Conservation (phyloP, 805 yeast genomes). For the Tetrapisispora namnaoensis region DNA sequence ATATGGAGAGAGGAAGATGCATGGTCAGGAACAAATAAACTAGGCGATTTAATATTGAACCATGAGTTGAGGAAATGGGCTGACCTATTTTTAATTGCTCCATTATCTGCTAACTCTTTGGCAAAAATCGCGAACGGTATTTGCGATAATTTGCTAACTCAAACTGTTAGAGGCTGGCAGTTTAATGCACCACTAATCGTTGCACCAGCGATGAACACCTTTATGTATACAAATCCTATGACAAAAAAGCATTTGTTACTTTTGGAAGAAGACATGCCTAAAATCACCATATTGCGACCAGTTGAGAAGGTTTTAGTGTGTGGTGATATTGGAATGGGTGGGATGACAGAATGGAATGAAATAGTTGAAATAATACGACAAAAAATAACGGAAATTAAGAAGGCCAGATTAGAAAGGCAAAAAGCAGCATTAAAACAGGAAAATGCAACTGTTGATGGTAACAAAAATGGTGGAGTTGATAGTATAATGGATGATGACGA, state of each 20-base stretch:
- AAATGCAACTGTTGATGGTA: conserved; percentile 33
- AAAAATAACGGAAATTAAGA: conserved; percentile 26
- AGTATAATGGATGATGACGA: conserved; percentile 33
- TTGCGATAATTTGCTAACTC: conserved; percentile 66
- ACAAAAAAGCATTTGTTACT: conserved; percentile 61
- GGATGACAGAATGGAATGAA: conserved; percentile 83
- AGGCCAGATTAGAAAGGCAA: conserved; percentile 28
- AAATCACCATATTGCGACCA: conserved; percentile 64
- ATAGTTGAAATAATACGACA: conserved; percentile 51
- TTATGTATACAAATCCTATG: conserved; percentile 69
- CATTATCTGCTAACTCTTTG: conserved; percentile 69
- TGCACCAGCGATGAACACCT: conserved; percentile 85
- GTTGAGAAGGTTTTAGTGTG: conserved; percentile 71
- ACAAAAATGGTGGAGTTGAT: conserved; percentile 32
- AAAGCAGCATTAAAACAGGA: conserved; percentile 33
- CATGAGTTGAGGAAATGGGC: conserved; percentile 81
- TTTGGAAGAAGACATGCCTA: conserved; percentile 62
- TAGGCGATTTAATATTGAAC: conserved; percentile 69
- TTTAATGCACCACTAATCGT: conserved; percentile 60
- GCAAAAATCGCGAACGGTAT: conserved; percentile 69
- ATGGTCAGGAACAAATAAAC: conserved; percentile 44
- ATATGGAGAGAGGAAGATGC: conserved; percentile 82
- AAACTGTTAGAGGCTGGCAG: conserved; percentile 71
- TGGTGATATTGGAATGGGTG: conserved; percentile 89
- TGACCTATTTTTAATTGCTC: conserved; percentile 65